Base-by-base conservation (phyloP, 1,284 basidiomycete genomes). In the Papiliotrema laurentii region DNA sequence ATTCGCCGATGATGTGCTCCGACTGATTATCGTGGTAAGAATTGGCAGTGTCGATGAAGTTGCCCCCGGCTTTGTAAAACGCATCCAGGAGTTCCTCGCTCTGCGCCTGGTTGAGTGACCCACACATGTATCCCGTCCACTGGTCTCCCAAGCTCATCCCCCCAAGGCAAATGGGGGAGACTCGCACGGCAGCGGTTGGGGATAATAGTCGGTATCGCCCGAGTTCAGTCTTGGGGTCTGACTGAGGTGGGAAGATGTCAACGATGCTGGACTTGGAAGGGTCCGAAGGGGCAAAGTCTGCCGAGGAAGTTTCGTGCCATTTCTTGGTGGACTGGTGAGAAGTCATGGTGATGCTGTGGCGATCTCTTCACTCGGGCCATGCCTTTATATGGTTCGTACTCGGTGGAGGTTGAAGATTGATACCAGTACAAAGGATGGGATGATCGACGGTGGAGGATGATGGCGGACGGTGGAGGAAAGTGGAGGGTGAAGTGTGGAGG, bases 91-190 rank as follows among this genome's bases (percentile, higher is more conserved):
- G 54, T 55, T 63, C 49, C 46, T 65, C 63, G 4, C 55, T 50
- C 37, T 64, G 41, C 25, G 66, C 61, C 46, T 47, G 22, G 31
- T 53, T 42, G 11, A 60, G 49, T 25, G 47, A 49, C 19, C 54
- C 60, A 43, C 30, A 26, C 63, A 70, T 63, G 19, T 55, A 56
- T 9, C 59, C 66, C 6, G 54, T 62, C 76, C 76, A 77, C 38
- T 74, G 70, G 47, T 76, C 66, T 18, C 77, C 78, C 47, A 79
- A 64, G 37, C 68, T 73, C 78, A 79, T 79, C 13, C 73, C 77
- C 13, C 79, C 79, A 7, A 80, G 68, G 51, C 70, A 73, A 13
- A 80, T 63, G 0, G 79, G 79, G 5, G 78, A 79, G 33, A 80
- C 79, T 34, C 67, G 56, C 24, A 64, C 57, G 49, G 48, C 76